Conservation (phyloP, 75 land plant species). For the Sequoia sempervirens region DNA sequence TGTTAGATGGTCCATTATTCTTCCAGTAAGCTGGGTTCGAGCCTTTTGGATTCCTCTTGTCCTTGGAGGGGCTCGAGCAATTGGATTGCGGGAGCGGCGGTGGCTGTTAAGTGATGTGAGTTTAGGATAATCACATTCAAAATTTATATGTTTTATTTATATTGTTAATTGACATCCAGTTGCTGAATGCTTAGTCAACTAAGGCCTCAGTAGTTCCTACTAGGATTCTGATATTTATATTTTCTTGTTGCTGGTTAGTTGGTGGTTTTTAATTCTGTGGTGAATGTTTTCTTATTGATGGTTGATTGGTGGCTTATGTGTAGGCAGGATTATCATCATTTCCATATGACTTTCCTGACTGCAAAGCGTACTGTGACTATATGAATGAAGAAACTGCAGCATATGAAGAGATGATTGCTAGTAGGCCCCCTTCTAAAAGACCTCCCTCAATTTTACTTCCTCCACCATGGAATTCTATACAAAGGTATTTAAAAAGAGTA, state of each 20-base stretch:
- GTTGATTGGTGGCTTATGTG: slow-evolving; percentile 8
- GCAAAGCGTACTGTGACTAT: slow-evolving; percentile 44
- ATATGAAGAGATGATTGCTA: slow-evolving; percentile 20
- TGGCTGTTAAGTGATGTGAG: slow-evolving; percentile 75
- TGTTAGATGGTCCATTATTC: slow-evolving; percentile 77
- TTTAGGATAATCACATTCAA: neutral
- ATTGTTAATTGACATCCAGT: neutral
- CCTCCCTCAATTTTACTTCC: slow-evolving; percentile 33
- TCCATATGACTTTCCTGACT: slow-evolving; percentile 90
- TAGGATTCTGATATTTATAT: neutral
- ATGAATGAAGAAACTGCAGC: slow-evolving; percentile 47
- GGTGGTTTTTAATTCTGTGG: neutral
- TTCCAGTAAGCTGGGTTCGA: slow-evolving; percentile 74
- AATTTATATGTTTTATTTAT: neutral
- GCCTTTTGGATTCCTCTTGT: slow-evolving; percentile 80
- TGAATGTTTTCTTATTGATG: neutral
- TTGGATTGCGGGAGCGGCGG: slow-evolving; percentile 77
- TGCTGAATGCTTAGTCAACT: neutral
- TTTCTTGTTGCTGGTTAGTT: neutral
- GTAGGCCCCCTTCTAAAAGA: slow-evolving; percentile 42
- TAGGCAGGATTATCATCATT: slow-evolving; percentile 68
- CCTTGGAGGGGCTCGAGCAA: slow-evolving; percentile 62
- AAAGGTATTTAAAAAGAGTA: neutral
- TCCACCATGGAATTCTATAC: slow-evolving; percentile 52
- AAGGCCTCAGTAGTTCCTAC: neutral